These are phyloP conservation scores for Diplodia scrobiculata DNA, from an alignment of 2,329 filamentous ascomycete genomes.

Conservation along the genomic window DNA sequence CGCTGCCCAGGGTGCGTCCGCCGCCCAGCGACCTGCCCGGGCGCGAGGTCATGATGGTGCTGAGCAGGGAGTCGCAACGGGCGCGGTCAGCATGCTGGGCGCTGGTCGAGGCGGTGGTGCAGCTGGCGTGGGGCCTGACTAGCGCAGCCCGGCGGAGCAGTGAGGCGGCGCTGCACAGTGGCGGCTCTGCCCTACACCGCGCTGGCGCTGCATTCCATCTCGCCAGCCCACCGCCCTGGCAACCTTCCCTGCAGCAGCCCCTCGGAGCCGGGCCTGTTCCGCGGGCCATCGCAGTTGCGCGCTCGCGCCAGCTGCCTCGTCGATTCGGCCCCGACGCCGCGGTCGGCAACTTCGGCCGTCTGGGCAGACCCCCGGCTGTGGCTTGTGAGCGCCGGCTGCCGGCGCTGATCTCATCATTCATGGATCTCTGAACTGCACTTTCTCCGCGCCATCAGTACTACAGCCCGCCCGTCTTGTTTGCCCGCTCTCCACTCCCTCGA, in stretches of 20 bases:
- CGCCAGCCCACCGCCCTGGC: neutral
- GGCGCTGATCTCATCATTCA: constrained; percentile 21
- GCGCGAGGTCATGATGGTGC: constrained; percentile 69
- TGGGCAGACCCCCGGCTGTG: constrained; percentile 10
- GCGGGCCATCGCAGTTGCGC: neutral
- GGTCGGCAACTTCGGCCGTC: neutral
- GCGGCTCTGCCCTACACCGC: constrained; percentile 1
- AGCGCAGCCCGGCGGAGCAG: constrained; percentile 22
- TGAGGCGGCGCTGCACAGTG: constrained; percentile 19
- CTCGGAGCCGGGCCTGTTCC: neutral
- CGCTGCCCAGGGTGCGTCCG: constrained; percentile 85
- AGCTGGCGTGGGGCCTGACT: constrained; percentile 28
- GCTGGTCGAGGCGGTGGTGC: constrained; percentile 27
- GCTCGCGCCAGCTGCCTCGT: neutral
- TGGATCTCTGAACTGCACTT: constrained; percentile 15
- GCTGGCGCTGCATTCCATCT: neutral
- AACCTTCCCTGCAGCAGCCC: neutral
- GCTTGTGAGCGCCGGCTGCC: neutral
- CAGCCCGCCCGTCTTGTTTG: neutral
- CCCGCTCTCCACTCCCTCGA: constrained; percentile 6
- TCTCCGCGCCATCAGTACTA: constrained; percentile 4
- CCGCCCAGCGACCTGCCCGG: constrained; percentile 71
- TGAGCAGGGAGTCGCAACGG: constrained; percentile 25
- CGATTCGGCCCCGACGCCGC: neutral
- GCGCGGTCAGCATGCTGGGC: constrained; percentile 27